Percentiles rank a stretch among this genome's conserved stretches.
These are phyloP conservation scores for Hsuehochloa calcarea DNA, from an alignment of 176 grass and related monocot genomes.

Conservation along the genomic window DNA sequence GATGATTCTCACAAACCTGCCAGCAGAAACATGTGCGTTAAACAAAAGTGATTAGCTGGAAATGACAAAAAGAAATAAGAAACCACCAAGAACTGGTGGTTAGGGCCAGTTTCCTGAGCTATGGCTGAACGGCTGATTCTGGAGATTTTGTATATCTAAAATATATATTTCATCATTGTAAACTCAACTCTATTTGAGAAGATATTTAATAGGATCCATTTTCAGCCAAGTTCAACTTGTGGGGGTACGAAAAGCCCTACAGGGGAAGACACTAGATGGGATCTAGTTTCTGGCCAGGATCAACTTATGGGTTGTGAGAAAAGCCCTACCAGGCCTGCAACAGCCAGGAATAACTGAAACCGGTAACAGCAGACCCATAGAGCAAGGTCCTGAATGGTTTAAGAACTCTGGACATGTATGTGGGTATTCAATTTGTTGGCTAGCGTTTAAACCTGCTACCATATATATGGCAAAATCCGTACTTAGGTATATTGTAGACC, in stretches of 20 bases:
- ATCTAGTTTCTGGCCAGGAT: neutral
- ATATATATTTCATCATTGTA: conserved; percentile 1
- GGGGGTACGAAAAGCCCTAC: neutral
- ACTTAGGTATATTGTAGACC: neutral
- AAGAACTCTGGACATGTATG: neutral
- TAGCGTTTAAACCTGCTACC: neutral
- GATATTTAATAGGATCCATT: neutral
- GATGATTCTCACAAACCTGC: conserved; percentile 94
- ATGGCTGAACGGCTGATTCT: neutral
- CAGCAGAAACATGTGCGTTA: conserved; percentile 34
- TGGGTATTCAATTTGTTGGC: conserved; percentile 11
- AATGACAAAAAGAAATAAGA: conserved; percentile 17
- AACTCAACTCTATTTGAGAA: neutral
- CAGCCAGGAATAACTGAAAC: neutral
- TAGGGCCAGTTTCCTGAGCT: conserved; percentile 1
- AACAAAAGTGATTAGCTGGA: neutral
- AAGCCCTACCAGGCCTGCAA: neutral
- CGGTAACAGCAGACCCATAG: neutral
- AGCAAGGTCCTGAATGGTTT: neutral
- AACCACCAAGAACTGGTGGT: neutral
- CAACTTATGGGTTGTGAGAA: neutral
- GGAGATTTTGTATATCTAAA: neutral
- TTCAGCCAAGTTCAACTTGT: neutral
- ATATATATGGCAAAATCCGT: neutral
- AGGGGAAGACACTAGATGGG: neutral